phyloP scores from a whole-genome alignment of 1,139 yeast species.

The Hemisphaericaspora xylanilytica region DNA sequence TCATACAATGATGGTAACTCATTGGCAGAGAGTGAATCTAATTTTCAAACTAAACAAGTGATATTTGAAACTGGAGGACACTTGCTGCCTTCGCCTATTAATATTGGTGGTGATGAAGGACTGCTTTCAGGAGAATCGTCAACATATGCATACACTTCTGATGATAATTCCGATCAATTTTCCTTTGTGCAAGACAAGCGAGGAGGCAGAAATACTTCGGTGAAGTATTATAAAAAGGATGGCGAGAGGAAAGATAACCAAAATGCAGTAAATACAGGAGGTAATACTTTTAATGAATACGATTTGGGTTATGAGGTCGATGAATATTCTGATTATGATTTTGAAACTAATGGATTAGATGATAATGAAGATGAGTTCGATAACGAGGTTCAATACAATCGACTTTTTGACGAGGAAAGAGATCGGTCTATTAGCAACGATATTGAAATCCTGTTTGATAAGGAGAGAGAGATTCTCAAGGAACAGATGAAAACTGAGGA shows the following conservation, averaged over 20 bases:
- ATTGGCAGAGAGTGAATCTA: slow-evolving; percentile 6
- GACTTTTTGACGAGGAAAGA: slow-evolving; percentile 21
- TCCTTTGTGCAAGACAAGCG: slow-evolving; percentile 55
- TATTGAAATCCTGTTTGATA: too few relatives aligned
- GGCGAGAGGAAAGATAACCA: slow-evolving; percentile 8
- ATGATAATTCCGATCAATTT: slow-evolving; percentile 46
- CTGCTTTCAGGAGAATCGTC: slow-evolving; percentile 3
- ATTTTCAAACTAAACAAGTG: slow-evolving; percentile 20
- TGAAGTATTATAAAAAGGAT: slow-evolving; percentile 53
- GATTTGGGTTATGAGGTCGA: slow-evolving; percentile 38
- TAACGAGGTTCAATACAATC: slow-evolving; percentile 34
- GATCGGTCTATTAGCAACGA: too few relatives aligned
- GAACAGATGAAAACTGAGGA: too few relatives aligned
- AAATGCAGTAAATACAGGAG: not conserved
- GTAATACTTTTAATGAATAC: slow-evolving; percentile 22
- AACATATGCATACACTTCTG: slow-evolving; percentile 15
- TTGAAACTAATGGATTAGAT: slow-evolving; percentile 49
- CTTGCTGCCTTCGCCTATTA: too few relatives aligned
- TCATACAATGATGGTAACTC: too few relatives aligned
- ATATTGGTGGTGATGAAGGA: not conserved
- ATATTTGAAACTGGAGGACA: slow-evolving; percentile 12
- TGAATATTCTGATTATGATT: slow-evolving; percentile 42
- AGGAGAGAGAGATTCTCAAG: too few relatives aligned
- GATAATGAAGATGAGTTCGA: slow-evolving; percentile 44
- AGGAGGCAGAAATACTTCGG: slow-evolving; percentile 61